Conservation (phyloP, 805 yeast genomes). For the Ogataea degrootiae region DNA sequence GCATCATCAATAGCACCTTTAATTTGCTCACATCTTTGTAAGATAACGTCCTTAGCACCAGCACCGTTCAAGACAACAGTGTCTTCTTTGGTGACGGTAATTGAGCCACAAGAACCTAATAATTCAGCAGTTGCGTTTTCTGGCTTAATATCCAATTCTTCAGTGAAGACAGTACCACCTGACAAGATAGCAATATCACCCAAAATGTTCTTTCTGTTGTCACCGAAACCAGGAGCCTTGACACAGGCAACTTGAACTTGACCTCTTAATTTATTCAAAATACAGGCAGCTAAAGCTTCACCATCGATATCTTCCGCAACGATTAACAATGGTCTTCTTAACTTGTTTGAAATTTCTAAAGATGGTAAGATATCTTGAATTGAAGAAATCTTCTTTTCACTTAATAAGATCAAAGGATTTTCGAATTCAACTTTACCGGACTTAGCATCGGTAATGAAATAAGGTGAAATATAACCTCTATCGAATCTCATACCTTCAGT, state of each 20-base stretch:
- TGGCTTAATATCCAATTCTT: conserved; percentile 92
- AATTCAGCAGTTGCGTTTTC: conserved; percentile 88
- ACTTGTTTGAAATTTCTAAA: conserved; percentile 86
- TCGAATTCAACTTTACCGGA: conserved; percentile 91
- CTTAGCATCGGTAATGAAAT: conserved; percentile 92
- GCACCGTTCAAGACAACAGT: conserved; percentile 91
- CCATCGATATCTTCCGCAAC: conserved; percentile 96
- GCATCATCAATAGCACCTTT: conserved; percentile 72
- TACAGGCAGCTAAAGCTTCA: conserved; percentile 97
- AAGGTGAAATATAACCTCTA: conserved; percentile 95
- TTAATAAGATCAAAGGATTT: conserved; percentile 81
- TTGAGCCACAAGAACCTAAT: conserved; percentile 86
- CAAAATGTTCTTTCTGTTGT: conserved; percentile 92
- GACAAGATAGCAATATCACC: conserved; percentile 94
- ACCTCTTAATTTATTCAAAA: conserved; percentile 94
- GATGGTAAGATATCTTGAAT: conserved; percentile 91
- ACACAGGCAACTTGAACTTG: conserved; percentile 97
- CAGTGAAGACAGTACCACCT: conserved; percentile 89
- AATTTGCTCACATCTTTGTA: conserved; percentile 90
- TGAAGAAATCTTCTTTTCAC: conserved; percentile 89
- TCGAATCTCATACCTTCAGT: conserved; percentile 98
- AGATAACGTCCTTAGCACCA: conserved; percentile 77
- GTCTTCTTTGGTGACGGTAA: conserved; percentile 92
- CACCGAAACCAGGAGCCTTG: conserved; percentile 99
- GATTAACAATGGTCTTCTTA: conserved; percentile 88